Percentiles rank a stretch among this genome's conserved stretches.
These are phyloP conservation scores for Backusella sp. DNA, from an alignment of 192 early-diverging fungal species.

Conservation along the genomic window DNA sequence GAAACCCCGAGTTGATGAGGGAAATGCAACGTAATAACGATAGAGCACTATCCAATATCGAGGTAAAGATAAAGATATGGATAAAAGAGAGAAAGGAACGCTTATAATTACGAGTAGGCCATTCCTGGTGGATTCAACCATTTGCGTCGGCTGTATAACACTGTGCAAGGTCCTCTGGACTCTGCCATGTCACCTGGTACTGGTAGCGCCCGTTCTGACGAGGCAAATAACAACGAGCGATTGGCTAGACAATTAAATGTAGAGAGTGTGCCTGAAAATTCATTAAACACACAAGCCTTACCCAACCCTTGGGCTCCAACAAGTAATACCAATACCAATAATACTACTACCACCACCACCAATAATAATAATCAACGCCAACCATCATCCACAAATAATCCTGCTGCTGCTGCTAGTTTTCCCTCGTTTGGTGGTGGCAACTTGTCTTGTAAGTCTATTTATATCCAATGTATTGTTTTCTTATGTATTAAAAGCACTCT, in stretches of 20 bases:
- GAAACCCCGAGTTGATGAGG: slow-evolving; percentile 62
- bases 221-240: slow-evolving; percentile 44
- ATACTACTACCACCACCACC: slow-evolving; percentile 7
- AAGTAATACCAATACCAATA: slow-evolving; percentile 14
- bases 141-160: slow-evolving; percentile 56
- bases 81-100: too few species aligned
- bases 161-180: slow-evolving; percentile 56
- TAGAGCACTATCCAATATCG: slow-evolving; percentile 61
- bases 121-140: slow-evolving; percentile 67
- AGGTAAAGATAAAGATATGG: slow-evolving; percentile 21
- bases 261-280: slow-evolving; percentile 47
- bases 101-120: slow-evolving; percentile 28
- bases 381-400: not conserved
- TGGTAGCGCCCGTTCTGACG: slow-evolving; percentile 37
- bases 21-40: slow-evolving; percentile 64
- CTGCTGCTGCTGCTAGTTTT: slow-evolving; percentile 20
- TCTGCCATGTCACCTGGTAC: slow-evolving; percentile 43
- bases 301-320: slow-evolving; percentile 59
- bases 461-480: not conserved
- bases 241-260: slow-evolving; percentile 56
- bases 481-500: not conserved
- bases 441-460: not conserved
- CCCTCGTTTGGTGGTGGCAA: not conserved
- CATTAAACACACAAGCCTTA: slow-evolving; percentile 50
- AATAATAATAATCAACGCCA: not conserved